Percentiles rank a stretch among this genome's conserved stretches.
Evolutionary conservation across 2,329 filamentous ascomycete genomes (phyloP).

Genomic region (Exophiala calicioides): DNA sequence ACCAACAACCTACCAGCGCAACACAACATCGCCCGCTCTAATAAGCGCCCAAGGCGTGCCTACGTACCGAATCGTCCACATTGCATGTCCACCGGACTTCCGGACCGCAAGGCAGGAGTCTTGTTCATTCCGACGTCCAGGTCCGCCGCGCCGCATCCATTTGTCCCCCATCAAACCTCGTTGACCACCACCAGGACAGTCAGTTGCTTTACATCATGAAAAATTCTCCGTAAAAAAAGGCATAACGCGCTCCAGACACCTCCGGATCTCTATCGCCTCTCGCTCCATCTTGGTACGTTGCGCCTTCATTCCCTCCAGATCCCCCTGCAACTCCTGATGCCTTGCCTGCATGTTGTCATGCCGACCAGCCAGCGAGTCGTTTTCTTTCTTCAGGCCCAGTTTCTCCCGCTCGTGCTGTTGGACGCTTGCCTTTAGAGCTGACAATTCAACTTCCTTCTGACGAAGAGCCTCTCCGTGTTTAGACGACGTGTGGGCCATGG

Average conservation of each 20-base stretch:
- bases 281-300: slow-evolving; percentile 82
- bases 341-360: slow-evolving; percentile 76
- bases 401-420: slow-evolving; percentile 81
- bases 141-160: too few relatives aligned
- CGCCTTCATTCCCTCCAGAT: slow-evolving; percentile 81
- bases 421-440: slow-evolving; percentile 79
- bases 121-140: too few relatives aligned
- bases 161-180: too few relatives aligned
- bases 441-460: slow-evolving; percentile 90
- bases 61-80: too few relatives aligned
- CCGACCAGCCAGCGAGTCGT: slow-evolving; percentile 67
- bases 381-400: slow-evolving; percentile 76
- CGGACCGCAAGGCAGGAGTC: too few relatives aligned
- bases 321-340: slow-evolving; percentile 81
- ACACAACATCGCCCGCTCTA: too few relatives aligned
- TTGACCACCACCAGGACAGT: too few relatives aligned
- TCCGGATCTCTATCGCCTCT: slow-evolving; percentile 85
- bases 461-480: slow-evolving; percentile 93
- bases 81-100: too few relatives aligned
- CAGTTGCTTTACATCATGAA: slow-evolving; percentile 16
- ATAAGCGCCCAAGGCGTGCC: too few relatives aligned
- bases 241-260: slow-evolving; percentile 80
- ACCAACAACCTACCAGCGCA: too few relatives aligned
- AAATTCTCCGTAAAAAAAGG: slow-evolving; percentile 47
- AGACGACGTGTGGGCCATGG: slow-evolving; percentile 86